Conservation (phyloP, 2,329 filamentous ascomycete genomes). For the Atkinsonella texensis region DNA sequence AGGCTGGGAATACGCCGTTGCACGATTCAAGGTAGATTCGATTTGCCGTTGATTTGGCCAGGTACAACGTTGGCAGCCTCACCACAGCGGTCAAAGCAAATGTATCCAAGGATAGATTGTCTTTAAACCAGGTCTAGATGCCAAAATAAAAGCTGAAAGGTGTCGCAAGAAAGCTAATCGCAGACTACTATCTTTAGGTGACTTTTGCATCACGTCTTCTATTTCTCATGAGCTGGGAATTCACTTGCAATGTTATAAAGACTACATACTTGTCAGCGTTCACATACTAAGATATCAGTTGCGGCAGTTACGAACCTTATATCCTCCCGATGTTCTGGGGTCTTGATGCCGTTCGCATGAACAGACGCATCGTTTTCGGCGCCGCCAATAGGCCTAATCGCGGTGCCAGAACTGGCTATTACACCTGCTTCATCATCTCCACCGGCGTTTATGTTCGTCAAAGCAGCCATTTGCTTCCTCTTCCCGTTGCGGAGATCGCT, state of each 20-base stretch:
- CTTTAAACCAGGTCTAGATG: too few relatives aligned
- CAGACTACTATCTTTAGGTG: too few relatives aligned
- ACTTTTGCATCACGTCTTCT: neutral
- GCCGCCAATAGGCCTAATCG: neutral
- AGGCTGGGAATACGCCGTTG: too few relatives aligned
- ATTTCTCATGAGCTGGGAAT: neutral
- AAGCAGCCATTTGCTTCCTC: conserved; percentile 21
- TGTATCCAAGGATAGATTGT: too few relatives aligned
- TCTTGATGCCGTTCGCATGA: neutral
- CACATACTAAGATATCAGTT: too few relatives aligned
- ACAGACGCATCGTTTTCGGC: neutral
- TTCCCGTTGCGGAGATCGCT: conserved; percentile 55
- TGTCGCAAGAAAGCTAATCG: too few relatives aligned
- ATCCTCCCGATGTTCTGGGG: conserved; percentile 4
- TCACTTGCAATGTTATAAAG: conserved; percentile 1
- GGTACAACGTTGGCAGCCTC: too few relatives aligned
- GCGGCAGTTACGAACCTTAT: conserved; percentile 3
- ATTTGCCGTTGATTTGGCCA: too few relatives aligned
- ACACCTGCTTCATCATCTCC: neutral
- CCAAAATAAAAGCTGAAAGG: too few relatives aligned
- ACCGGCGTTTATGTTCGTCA: neutral
- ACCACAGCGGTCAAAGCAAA: too few relatives aligned
- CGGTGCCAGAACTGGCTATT: neutral
- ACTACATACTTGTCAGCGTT: neutral
- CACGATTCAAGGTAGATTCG: too few relatives aligned